Conservation (phyloP, 306 rosid species). For the Vicia sativa region DNA sequence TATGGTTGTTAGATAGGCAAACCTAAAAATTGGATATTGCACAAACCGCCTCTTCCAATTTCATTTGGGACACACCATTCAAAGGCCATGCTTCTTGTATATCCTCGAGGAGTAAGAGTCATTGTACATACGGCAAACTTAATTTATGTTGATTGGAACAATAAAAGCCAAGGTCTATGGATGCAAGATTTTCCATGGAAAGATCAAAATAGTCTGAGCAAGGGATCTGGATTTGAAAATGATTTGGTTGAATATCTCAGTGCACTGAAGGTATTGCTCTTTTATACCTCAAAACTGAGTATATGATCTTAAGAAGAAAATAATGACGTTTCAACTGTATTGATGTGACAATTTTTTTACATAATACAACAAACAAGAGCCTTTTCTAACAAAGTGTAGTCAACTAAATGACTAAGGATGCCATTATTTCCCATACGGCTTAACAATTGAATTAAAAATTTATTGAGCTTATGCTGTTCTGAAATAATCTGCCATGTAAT, state of each 20-base stretch:
- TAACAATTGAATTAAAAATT: background rate
- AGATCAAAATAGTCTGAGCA: conserved; percentile 58
- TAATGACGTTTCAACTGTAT: conserved; percentile 4
- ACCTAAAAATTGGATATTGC: conserved; percentile 87
- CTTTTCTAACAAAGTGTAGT: background rate
- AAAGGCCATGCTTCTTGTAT: conserved; percentile 94
- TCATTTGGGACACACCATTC: conserved; percentile 98
- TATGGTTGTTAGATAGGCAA: conserved; percentile 60
- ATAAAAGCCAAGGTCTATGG: conserved; percentile 98
- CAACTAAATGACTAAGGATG: background rate
- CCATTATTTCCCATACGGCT: background rate
- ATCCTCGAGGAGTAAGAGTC: conserved; percentile 84
- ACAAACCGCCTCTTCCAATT: conserved; percentile 93
- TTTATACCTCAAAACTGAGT: conserved; percentile 12
- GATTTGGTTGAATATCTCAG: conserved; percentile 83
- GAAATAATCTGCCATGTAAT: background rate
- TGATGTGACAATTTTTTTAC: conserved; percentile 12
- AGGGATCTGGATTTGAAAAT: conserved; percentile 77
- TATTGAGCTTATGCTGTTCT: conserved; percentile 8
- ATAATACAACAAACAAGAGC: background rate
- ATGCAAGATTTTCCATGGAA: conserved; percentile 99
- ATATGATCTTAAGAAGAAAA: conserved; percentile 18
- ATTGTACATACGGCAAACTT: conserved; percentile 86
- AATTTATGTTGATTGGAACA: conserved; percentile 93
- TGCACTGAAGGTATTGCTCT: conserved; percentile 67